phyloP scores from a whole-genome alignment of 768 basidiomycete species.

The Cubamyces lactineus region DNA sequence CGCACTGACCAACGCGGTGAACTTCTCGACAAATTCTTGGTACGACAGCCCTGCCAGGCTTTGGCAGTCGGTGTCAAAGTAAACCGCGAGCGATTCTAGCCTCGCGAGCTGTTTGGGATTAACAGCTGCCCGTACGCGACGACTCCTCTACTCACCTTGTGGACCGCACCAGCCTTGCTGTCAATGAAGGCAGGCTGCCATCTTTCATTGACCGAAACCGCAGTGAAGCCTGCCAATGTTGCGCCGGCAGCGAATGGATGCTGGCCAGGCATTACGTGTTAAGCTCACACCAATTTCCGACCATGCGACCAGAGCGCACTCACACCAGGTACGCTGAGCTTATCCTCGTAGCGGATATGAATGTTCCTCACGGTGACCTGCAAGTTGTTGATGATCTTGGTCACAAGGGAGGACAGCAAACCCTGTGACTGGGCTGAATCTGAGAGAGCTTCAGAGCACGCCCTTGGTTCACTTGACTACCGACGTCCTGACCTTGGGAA shows the following conservation, averaged over 20 bases:
- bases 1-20: constrained; percentile 67
- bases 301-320: constrained; percentile 33
- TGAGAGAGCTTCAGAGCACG: constrained; percentile 29
- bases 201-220: constrained; percentile 82
- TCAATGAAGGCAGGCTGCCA: constrained; percentile 95
- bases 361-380: constrained; percentile 96
- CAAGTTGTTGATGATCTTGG: constrained; percentile 93
- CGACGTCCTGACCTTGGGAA: constrained; percentile 45
- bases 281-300: no score
- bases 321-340: constrained; percentile 89
- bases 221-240: constrained; percentile 86
- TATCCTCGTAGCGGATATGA: constrained; percentile 96
- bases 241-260: constrained; percentile 94
- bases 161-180: constrained; percentile 82
- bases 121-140: background rate
- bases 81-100: constrained; percentile 84
- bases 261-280: constrained; percentile 41
- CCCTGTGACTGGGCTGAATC: constrained; percentile 81
- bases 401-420: constrained; percentile 77
- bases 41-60: constrained; percentile 73
- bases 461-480: background rate
- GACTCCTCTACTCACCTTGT: constrained; percentile 62
- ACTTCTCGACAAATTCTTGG: constrained; percentile 69
- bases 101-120: constrained; percentile 68
- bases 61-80: constrained; percentile 91